Conservation (phyloP, 495 filamentous ascomycete species). For the Aspergillus saccharolyticus region DNA sequence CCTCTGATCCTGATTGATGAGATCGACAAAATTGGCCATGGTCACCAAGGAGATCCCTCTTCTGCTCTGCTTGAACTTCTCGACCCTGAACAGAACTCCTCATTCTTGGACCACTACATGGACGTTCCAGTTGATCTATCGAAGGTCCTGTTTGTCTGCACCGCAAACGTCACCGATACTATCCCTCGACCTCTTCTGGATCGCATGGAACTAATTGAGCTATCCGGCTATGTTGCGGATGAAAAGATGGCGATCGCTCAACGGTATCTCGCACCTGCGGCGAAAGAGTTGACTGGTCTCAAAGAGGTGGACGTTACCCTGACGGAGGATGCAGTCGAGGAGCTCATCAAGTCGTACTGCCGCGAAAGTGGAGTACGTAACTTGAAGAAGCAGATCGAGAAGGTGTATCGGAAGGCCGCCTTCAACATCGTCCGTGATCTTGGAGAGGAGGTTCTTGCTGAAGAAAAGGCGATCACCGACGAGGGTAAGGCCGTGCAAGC, state of each 20-base stretch:
- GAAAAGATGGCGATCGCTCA: constrained; percentile 99
- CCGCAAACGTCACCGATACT: constrained; percentile 97
- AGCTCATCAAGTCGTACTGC: constrained; percentile 98
- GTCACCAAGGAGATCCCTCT: constrained; percentile 93
- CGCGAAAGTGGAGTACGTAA: constrained; percentile 96
- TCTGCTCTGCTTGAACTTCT: constrained; percentile 92
- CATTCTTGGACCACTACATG: constrained; percentile 98
- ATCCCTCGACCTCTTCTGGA: constrained; percentile 93
- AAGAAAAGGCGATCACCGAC: constrained; percentile 77
- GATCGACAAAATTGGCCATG: constrained; percentile 94
- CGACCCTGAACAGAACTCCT: constrained; percentile 95
- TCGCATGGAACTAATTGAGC: constrained; percentile 96
- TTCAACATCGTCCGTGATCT: constrained; percentile 95
- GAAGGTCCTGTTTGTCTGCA: constrained; percentile 98
- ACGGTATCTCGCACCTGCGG: constrained; percentile 82
- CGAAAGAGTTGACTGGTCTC: constrained; percentile 84
- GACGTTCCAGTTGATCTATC: constrained; percentile 97
- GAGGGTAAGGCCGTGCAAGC: constrained; percentile 80
- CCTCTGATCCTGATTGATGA: constrained; percentile 96
- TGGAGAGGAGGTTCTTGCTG: constrained; percentile 78
- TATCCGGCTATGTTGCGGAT: constrained; percentile 95
- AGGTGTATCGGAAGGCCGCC: constrained; percentile 95
- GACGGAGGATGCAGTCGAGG: constrained; percentile 77
- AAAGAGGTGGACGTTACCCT: constrained; percentile 88
- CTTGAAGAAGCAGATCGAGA: constrained; percentile 99